Percentiles rank a stretch among this genome's conserved stretches.
Conservation (phyloP, 176 grass and related monocot species). For the Bromus sterilis region DNA sequence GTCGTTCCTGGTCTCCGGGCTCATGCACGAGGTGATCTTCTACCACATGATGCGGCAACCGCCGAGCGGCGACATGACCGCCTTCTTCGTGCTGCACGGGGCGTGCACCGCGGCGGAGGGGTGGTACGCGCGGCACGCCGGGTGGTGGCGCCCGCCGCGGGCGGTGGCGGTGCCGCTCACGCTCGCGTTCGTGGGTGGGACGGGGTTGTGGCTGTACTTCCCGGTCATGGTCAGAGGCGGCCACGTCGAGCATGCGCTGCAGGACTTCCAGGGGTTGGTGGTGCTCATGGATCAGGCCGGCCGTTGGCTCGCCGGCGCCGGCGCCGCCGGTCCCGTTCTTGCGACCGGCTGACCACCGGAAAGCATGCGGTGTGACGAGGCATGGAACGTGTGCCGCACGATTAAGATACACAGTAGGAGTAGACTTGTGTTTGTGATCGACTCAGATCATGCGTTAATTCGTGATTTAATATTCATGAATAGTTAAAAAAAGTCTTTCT, state of each 20-base stretch:
- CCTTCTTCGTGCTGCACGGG: constrained; percentile 60
- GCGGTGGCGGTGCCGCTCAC: constrained; percentile 7
- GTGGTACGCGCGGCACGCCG: background rate
- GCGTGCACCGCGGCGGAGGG: constrained; percentile 33
- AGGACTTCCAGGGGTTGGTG: too few relatives aligned
- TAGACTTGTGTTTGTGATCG: too few relatives aligned
- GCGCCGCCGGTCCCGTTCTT: too few relatives aligned
- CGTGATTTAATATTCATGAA: too few relatives aligned
- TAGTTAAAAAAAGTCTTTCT: too few relatives aligned
- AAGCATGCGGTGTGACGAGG: too few relatives aligned
- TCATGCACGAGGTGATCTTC: constrained; percentile 72
- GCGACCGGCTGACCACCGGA: too few relatives aligned
- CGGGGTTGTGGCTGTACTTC: constrained; percentile 44
- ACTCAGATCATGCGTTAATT: too few relatives aligned
- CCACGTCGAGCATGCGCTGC: constrained; percentile 31
- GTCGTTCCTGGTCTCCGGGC: constrained; percentile 56
- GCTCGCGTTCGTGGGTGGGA: constrained; percentile 37
- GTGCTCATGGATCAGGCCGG: too few relatives aligned
- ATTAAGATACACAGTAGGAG: too few relatives aligned
- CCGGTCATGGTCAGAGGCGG: constrained; percentile 31
- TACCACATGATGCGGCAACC: constrained; percentile 31
- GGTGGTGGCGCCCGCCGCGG: constrained; percentile 18
- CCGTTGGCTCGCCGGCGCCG: too few relatives aligned
- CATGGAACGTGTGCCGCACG: too few relatives aligned
- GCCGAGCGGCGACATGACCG: constrained; percentile 36